Evolutionary conservation across 768 basidiomycete genomes (phyloP).

Genomic region (Cyclocybe cylindracea): DNA sequence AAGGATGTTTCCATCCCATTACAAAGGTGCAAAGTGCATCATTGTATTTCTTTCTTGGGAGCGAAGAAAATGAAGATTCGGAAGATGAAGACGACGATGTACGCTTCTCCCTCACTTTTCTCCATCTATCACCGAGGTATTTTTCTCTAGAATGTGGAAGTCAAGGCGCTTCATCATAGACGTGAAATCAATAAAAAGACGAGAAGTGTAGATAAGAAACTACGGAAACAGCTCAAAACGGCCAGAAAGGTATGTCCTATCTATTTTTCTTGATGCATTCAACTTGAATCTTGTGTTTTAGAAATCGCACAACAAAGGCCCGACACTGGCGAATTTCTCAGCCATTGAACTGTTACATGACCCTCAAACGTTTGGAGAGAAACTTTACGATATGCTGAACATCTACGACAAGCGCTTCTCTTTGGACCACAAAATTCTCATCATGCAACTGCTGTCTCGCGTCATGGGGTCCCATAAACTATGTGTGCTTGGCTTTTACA

Average conservation of each 20-base stretch:
- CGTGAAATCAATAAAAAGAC: conserved; percentile 95
- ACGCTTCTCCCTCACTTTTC: conserved; percentile 1
- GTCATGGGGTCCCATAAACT: conserved; percentile 94
- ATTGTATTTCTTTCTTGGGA: conserved; percentile 95
- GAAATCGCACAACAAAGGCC: conserved; percentile 33
- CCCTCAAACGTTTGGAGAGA: conserved; percentile 94
- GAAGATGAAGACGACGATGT: conserved; percentile 73
- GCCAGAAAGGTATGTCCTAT: conserved; percentile 65
- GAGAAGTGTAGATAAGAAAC: conserved; percentile 76
- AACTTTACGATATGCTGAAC: conserved; percentile 82
- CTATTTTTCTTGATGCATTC: not conserved
- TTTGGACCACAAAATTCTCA: conserved; percentile 93
- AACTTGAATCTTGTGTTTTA: conserved; percentile 15
- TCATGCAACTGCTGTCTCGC: conserved; percentile 95
- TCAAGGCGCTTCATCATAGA: conserved; percentile 79
- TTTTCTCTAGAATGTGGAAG: conserved; percentile 54
- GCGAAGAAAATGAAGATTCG: conserved; percentile 73
- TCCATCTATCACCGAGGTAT: conserved; percentile 2
- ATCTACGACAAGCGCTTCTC: conserved; percentile 93
- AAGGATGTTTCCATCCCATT: conserved; percentile 92
- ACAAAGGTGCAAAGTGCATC: conserved; percentile 94
- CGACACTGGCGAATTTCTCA: conserved; percentile 72
- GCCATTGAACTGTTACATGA: conserved; percentile 92
- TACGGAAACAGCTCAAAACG: conserved; percentile 68
- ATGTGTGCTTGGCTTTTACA: conserved; percentile 92